These are phyloP conservation scores for Pythium phragmitis DNA, from an alignment of 352 stramenopile species.

Conservation along the genomic window DNA sequence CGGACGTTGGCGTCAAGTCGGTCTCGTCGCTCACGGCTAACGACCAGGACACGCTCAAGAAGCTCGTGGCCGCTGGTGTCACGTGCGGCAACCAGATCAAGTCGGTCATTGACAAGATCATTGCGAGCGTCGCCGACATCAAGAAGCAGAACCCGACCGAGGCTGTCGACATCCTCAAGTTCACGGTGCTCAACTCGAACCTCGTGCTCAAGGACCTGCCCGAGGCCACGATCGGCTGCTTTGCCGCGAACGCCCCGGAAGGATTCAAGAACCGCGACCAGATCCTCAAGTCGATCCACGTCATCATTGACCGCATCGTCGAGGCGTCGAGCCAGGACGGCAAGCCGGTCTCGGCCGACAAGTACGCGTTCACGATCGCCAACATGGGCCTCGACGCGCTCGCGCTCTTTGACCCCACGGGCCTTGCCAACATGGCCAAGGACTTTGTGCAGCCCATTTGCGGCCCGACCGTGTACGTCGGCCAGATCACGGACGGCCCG, in stretches of 20 bases:
- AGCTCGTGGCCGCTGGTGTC: constrained; percentile 17
- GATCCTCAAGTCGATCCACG: constrained; percentile 43
- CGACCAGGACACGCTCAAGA: constrained; percentile 7
- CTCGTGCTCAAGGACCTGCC: constrained; percentile 55
- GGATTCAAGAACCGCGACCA: constrained; percentile 34
- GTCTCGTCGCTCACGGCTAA: neutral
- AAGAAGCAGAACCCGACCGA: constrained; percentile 19
- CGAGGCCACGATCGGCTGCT: constrained; percentile 41
- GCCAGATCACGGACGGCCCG: constrained; percentile 51
- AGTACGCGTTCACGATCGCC: constrained; percentile 48
- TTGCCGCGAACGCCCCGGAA: constrained; percentile 16
- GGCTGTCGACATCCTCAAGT: constrained; percentile 30
- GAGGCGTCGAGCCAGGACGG: constrained; percentile 42
- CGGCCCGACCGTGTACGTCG: constrained; percentile 38
- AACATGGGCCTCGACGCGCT: constrained; percentile 47
- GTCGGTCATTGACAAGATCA: constrained; percentile 20
- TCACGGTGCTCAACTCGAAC: constrained; percentile 37
- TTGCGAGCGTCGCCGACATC: constrained; percentile 9
- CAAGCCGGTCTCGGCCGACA: constrained; percentile 31
- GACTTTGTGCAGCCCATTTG: constrained; percentile 61
- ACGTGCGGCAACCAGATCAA: constrained; percentile 27
- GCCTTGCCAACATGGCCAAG: constrained; percentile 38
- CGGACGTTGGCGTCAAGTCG: constrained; percentile 38
- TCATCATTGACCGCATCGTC: constrained; percentile 49
- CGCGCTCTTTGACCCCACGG: constrained; percentile 42